A percentile compares a stretch with the other conserved stretches of the same genome.
phyloP scores from a whole-genome alignment of 805 yeast genomes.

The Ogataea pilisensis region DNA sequence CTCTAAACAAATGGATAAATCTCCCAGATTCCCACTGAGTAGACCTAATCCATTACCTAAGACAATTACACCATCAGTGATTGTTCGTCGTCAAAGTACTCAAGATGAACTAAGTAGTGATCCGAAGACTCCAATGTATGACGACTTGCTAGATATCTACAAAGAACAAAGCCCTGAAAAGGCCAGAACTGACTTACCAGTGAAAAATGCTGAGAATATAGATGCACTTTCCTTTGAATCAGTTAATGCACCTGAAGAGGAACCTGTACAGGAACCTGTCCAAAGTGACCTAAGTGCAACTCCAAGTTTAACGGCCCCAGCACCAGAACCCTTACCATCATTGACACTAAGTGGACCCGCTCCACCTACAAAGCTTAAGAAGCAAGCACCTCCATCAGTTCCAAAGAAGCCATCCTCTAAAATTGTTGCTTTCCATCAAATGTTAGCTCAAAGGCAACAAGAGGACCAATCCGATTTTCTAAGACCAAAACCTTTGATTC shows the following conservation, averaged over 20 bases:
- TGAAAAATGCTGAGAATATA: neutral
- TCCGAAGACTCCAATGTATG: constrained; percentile 14
- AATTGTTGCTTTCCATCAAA: constrained; percentile 78
- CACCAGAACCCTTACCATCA: neutral
- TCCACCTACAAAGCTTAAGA: constrained; percentile 4
- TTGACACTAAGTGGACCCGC: neutral
- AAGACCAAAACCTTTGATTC: constrained; percentile 19
- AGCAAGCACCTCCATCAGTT: constrained; percentile 54
- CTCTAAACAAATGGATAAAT: neutral
- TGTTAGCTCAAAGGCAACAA: constrained; percentile 53
- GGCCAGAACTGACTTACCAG: constrained; percentile 6
- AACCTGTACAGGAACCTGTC: neutral
- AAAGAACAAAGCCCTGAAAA: constrained; percentile 16
- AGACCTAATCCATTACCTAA: constrained; percentile 1
- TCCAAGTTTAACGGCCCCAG: neutral
- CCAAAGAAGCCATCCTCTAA: constrained; percentile 77
- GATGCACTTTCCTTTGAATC: too few species aligned
- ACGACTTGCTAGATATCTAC: constrained; percentile 19
- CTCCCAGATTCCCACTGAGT: neutral
- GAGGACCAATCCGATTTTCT: constrained; percentile 28
- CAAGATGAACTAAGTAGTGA: constrained; percentile 3
- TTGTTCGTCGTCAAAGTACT: neutral
- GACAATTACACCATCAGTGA: neutral
- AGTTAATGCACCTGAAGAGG: neutral
- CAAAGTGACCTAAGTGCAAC: neutral